Base-by-base conservation (phyloP, 2,329 filamentous ascomycete genomes). In the Colletotrichum graminicola region DNA sequence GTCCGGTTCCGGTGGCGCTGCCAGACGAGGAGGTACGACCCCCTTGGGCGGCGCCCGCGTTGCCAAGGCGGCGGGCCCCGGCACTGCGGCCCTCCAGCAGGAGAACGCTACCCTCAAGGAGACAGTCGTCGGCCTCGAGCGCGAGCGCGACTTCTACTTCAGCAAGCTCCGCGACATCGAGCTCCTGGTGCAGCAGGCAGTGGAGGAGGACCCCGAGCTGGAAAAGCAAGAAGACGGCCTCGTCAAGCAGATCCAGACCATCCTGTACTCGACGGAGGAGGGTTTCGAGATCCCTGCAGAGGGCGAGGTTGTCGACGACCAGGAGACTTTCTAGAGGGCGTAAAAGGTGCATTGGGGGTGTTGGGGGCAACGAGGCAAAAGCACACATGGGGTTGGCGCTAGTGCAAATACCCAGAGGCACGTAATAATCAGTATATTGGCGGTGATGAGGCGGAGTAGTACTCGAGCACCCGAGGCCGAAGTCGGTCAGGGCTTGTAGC, bases 101-200 rank as follows among this genome's bases (percentile, higher is more conserved):
- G 96, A 98, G 87, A 96, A 97, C 80, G 88, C 89, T 52, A 93
- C 93, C 36, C 88, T 98, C 76, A 97, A 97, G 87, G 95, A 98
- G 85, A 97, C 94, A 0, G 95, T 99, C n/a, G 88, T 90, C 16
- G 96, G 96, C 1, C 87, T 99, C 52, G 96, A 99, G 87, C 92
- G 96, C 77, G 96, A 99, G 86, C 90, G 96, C 61, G 96, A 99
- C 82, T 99, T 99, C 81, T 99, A 99, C 87, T 99, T 99, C 84
- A 97, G 94, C 88, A 99, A 99, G 87, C 88, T 99, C 75, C 90
- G 96, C 71, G 96, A 99, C 80, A 99, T 99, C 76, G 96, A 99
- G 84, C 86, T 99, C 75, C 85, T 99, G 77, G 89, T 99, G 66
- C 96, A 99, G 85, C 93, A 94, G 78, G 94, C 95, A 14, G 92